Evolutionary conservation across 2,329 filamentous ascomycete genomes (phyloP).

Genomic region (Monascus ruber): DNA sequence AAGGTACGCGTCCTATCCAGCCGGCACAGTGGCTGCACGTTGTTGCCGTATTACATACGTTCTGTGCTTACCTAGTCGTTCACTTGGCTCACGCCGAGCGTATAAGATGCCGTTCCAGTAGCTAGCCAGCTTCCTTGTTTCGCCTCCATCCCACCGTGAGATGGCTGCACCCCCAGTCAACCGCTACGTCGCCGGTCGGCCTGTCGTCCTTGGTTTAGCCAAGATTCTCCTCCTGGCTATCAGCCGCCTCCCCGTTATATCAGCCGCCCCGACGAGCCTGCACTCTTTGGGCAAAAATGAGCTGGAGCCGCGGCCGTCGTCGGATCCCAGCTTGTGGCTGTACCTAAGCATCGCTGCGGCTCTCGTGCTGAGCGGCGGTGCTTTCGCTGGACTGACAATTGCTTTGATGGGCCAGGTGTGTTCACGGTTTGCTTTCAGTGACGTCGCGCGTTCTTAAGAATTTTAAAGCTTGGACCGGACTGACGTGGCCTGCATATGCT

Average conservation of each 20-base stretch:
- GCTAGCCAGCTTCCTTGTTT: not conserved
- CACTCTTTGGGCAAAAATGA: constrained; percentile 9
- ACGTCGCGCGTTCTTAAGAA: no score
- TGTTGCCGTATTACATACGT: no score
- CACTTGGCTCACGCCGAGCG: no score
- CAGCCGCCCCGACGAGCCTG: constrained; percentile 24
- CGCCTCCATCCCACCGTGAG: constrained; percentile 2
- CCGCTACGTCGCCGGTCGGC: constrained; percentile 25
- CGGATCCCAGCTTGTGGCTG: constrained; percentile 62
- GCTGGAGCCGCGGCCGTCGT: constrained; percentile 38
- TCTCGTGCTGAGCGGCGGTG: constrained; percentile 77
- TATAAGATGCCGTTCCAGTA: no score
- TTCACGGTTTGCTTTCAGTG: not conserved
- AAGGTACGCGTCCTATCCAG: no score
- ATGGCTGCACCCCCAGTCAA: constrained; percentile 18
- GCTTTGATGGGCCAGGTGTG: constrained; percentile 51
- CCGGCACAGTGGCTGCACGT: no score
- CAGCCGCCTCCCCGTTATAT: constrained; percentile 26
- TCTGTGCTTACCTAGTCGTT: no score
- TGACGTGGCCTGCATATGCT: not conserved
- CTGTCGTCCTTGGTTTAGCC: constrained; percentile 28
- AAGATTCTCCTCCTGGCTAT: constrained; percentile 30
- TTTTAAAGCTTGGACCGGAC: not conserved
- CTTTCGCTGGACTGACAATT: constrained; percentile 81
- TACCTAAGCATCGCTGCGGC: constrained; percentile 68